Conservation (phyloP, 805 yeast genomes). For the Starmerella etchellsii region DNA sequence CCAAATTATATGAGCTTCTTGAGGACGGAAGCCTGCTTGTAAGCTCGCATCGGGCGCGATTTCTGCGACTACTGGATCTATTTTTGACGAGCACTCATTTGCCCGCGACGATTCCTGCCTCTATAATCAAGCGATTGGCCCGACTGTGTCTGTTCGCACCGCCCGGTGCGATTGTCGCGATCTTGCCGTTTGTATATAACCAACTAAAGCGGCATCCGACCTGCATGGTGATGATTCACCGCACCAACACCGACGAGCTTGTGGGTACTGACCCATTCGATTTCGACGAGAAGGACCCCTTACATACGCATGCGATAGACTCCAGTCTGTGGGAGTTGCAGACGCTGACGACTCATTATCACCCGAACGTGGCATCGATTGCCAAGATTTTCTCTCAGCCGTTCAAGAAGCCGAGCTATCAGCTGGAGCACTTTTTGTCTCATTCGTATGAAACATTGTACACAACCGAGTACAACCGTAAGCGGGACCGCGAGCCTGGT, state of each 20-base stretch:
- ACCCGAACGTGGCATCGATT: conserved; percentile 86
- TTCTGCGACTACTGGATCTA: conserved; percentile 72
- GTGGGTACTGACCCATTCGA: conserved; percentile 49
- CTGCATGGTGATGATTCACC: conserved; percentile 79
- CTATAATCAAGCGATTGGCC: conserved; percentile 74
- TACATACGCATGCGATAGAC: conserved; percentile 61
- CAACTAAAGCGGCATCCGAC: conserved; percentile 82
- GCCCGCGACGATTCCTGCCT: conserved; percentile 70
- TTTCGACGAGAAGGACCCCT: conserved; percentile 54
- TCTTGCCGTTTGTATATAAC: conserved; percentile 85
- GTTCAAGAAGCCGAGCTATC: conserved; percentile 67
- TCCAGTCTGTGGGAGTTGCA: conserved; percentile 91
- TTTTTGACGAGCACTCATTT: conserved; percentile 80
- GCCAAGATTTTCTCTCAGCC: conserved; percentile 85
- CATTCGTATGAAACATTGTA: conserved; percentile 71
- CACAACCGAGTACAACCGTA: conserved; percentile 33
- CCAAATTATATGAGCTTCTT: conserved; percentile 66
- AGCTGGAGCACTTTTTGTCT: conserved; percentile 87
- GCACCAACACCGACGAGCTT: conserved; percentile 16
- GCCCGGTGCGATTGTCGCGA: conserved; percentile 76
- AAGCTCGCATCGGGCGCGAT: conserved; percentile 70
- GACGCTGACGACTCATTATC: conserved; percentile 69
- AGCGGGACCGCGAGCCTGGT: conserved; percentile 38
- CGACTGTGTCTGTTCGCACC: conserved; percentile 64
- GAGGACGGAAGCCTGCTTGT: conserved; percentile 58